Percentiles rank a stretch among this genome's conserved stretches.
Evolutionary conservation across 2,329 filamentous ascomycete species (phyloP).

Genomic region (Fusarium graminum): DNA sequence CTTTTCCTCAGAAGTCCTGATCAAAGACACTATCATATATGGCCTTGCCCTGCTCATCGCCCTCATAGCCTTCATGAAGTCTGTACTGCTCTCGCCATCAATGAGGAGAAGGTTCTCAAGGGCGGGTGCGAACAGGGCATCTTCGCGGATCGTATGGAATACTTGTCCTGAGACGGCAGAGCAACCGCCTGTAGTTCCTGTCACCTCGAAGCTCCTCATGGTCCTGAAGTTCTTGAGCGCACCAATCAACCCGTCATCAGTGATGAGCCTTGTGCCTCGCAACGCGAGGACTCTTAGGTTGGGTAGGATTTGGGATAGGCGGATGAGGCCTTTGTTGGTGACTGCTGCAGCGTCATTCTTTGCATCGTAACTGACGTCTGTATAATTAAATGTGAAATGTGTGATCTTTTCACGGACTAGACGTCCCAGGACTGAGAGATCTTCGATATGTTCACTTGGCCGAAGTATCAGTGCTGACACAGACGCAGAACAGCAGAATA

Average conservation of each 20-base stretch:
- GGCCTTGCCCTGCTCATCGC: conserved; percentile 21
- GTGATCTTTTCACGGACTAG: conserved; percentile 17
- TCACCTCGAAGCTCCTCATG: conserved; percentile 12
- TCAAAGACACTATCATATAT: conserved; percentile 8
- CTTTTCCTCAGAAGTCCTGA: background rate
- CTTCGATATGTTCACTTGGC: conserved; percentile 29
- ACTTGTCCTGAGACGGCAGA: background rate
- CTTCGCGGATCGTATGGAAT: conserved; percentile 13
- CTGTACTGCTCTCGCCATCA: background rate
- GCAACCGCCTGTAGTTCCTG: background rate
- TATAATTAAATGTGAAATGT: conserved; percentile 16
- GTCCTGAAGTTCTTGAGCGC: conserved; percentile 1
- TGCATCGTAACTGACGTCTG: conserved; percentile 23
- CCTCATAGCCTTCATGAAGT: conserved; percentile 36
- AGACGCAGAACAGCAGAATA: fast-evolving
- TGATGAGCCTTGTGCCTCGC: background rate
- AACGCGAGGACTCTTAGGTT: conserved; percentile 23
- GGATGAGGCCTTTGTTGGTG: conserved; percentile 15
- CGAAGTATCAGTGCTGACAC: background rate
- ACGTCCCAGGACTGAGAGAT: conserved; percentile 21
- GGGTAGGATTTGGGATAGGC: conserved; percentile 23
- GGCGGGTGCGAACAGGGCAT: conserved; percentile 27
- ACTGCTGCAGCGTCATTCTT: conserved; percentile 8
- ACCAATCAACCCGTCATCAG: background rate
- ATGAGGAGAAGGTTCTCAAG: conserved; percentile 13